Evolutionary conservation across 2,329 filamentous ascomycete genomes (phyloP), one percentile per base, ranked within the genome.

Genomic region (Thelonectria rubi): DNA sequence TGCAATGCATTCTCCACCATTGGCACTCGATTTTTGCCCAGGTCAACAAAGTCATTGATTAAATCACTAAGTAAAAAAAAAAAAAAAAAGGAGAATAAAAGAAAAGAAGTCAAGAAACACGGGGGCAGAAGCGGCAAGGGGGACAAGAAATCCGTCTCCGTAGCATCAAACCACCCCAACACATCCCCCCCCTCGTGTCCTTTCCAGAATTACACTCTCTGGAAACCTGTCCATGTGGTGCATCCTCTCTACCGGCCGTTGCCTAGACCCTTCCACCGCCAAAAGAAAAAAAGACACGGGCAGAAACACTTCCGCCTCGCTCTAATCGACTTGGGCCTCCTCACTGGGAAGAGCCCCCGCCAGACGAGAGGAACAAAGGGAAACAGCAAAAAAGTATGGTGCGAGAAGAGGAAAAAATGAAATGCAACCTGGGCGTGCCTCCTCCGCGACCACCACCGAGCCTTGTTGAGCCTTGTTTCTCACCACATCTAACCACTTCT

Each of bases 351-450:
- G 26, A 65, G 57, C 60, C 58, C 48, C n/a, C n/a, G 59, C 58
- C 59, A 49, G 55, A 51, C 56, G 59, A 50, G 57, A 51, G 55
- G 42, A 52, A 50, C n/a, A 30, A 64, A 62, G 54, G 34, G 32
- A 48, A 47, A 55, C 43, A 45, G 42, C 15, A 11, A 54, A 37
- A 8, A 60, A 60, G 58, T 52, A 62, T 63, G 64, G 60, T 68
- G 48, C 51, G 48, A 52, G 58, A 67, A 59, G 10, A 64, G 57
- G 51, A 39, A 67, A 39, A 67, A 60, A 42, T 32, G 30, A 67
- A 68, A 70, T 63, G 66, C 58, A 68, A 32, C 57, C 58, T 64
- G 68, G 68, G 68, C 69, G 69, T 70, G 58, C 66, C 55, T 58
- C 57, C 34, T 47, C 43, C 49, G 48, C 26, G 10, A 30, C 56